phyloP scores from a whole-genome alignment of 2,329 filamentous ascomycete genomes.

The Rutstroemia sydowiana region DNA sequence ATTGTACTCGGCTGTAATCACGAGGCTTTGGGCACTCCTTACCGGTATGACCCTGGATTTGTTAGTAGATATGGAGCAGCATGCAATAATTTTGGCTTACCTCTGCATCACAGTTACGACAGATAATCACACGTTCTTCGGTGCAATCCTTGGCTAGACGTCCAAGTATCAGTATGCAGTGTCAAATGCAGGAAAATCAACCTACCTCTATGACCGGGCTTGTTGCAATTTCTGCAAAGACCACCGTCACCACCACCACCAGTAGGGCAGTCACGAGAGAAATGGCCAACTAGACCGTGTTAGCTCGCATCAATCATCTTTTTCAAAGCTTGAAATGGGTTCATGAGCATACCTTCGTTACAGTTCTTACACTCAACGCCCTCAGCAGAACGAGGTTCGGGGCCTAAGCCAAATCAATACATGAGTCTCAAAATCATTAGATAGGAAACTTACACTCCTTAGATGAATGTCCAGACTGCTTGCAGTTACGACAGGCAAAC shows the following conservation, averaged over 20 bases:
- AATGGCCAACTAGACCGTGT: conserved; percentile 48
- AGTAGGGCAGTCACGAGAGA: conserved; percentile 56
- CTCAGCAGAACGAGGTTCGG: conserved; percentile 53
- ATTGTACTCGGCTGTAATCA: conserved; percentile 50
- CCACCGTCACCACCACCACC: conserved; percentile 45
- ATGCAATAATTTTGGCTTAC: conserved; percentile 3
- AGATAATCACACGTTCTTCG: conserved; percentile 20
- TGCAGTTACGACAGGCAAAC: conserved; percentile 63
- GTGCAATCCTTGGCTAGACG: conserved; percentile 41
- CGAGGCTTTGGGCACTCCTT: conserved; percentile 52
- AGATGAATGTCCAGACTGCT: conserved; percentile 30
- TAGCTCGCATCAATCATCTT: background rate
- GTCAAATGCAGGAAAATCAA: background rate
- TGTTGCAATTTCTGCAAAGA: conserved; percentile 56
- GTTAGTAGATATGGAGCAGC: background rate
- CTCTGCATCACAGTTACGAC: conserved; percentile 54
- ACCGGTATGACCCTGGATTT: conserved; percentile 41
- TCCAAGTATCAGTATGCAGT: background rate
- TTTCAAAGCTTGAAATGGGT: background rate
- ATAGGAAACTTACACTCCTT: conserved; percentile 26
- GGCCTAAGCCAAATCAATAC: conserved; percentile 15
- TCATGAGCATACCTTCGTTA: conserved; percentile 23
- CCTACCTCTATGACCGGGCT: conserved; percentile 48
- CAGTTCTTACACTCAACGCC: conserved; percentile 32
- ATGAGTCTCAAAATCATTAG: background rate